Evolutionary conservation across 1,139 yeast species (phyloP), one percentile per base, ranked within the genome.

Genomic region (Kodamaea ohmeri): DNA sequence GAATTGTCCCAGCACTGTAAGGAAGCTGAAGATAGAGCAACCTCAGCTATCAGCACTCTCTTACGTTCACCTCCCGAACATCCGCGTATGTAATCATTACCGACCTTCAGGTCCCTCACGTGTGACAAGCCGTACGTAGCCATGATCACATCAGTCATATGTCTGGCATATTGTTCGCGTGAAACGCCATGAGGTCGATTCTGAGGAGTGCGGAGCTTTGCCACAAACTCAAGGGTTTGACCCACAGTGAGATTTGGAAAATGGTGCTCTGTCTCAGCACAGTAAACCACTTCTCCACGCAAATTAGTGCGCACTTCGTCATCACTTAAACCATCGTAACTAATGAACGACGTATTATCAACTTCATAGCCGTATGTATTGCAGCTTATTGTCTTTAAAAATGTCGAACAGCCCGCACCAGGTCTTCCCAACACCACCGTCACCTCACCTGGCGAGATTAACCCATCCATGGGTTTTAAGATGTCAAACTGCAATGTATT

Each of bases 331-430:
- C 62, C 62, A 34, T 57, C 60, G 47, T 56, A 57, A 14, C 59
- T 44, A 38, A 57, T 54, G 53, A 53, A 58, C 4, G 87, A 71
- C 16, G 74, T 73, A 28, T 67, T 60, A 39, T 71, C 79, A 31
- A 84, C 54, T 30, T 76, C 63, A 56, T 83, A 85, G 35, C 94
- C 95, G 55, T 82, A 79, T 4, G 90, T 83, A 46, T 80, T 78
- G 26, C 83, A 61, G 8, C 90, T 76, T 43, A 85, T 71, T 0
- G 92, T 73, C 51, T 83, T 84, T 51, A 86, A 63, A 37, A 84
- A 71, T 1, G 95, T 84, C 2, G 95, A 76, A 60, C 95, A 86
- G 41, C 95, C 95, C 19, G 90, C 78, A 52, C 94, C 94, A 0
- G 94, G 94, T 56, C 90, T 76, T 26, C 94, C 94, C 28, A 84